Percentiles rank a stretch among this genome's conserved stretches.
Evolutionary conservation across 495 filamentous ascomycete species (phyloP).

Genomic region (Lepraria neglecta): DNA sequence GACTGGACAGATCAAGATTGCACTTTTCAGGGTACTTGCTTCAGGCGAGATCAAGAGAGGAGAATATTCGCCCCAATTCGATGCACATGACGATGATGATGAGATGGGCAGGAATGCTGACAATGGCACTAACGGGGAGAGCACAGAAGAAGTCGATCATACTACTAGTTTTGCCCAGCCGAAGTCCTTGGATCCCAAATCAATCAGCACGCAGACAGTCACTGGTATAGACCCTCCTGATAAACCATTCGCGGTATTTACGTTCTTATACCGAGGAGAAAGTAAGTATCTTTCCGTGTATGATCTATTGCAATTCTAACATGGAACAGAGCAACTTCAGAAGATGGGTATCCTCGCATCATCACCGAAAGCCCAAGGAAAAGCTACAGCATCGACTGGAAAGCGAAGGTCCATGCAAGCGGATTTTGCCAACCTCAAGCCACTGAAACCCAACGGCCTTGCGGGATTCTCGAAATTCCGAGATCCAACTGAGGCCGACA

Average conservation of each 20-base stretch:
- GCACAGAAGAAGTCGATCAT: conserved; percentile 66
- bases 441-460: conserved; percentile 72
- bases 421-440: conserved; percentile 78
- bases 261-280: conserved; percentile 95
- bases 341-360: conserved; percentile 83
- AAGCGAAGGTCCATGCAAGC: conserved; percentile 73
- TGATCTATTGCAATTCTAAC: conserved; percentile 3
- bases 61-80: conserved; percentile 96
- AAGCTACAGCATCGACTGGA: conserved; percentile 45
- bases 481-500: conserved; percentile 52
- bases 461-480: conserved; percentile 89
- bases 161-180: conserved; percentile 98
- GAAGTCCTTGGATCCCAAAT: conserved; percentile 92
- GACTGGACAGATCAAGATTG: conserved; percentile 96
- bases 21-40: conserved; percentile 89
- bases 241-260: conserved; percentile 92
- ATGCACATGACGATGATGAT: conserved; percentile 91
- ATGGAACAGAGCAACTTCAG: conserved; percentile 66
- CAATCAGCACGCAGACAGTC: conserved; percentile 95
- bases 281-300: conserved; percentile 51
- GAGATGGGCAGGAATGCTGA: conserved; percentile 44
- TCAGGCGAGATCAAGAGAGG: conserved; percentile 95
- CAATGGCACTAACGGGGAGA: conserved; percentile 37
- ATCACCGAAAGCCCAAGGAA: conserved; percentile 50
- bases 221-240: conserved; percentile 96